Base-by-base conservation (phyloP, 371 early-diverging fungal species). In the Rhizopus microsporus region DNA sequence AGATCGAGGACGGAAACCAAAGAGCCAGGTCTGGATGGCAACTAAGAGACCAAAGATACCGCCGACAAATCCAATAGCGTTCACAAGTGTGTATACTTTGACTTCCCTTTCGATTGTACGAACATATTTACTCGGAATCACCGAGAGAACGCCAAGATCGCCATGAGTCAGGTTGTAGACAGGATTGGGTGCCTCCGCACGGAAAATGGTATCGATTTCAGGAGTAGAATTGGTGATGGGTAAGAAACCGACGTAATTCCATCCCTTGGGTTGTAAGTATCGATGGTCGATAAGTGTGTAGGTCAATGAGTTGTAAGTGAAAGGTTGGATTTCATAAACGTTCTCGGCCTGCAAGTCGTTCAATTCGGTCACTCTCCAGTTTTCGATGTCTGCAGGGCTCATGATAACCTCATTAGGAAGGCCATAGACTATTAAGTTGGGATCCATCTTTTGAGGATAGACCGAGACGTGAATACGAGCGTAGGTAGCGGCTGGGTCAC, bases 241-340 rank as follows among this genome's bases (percentile, higher is more conserved):
- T 16, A 69, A 50, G 56, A 78, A 78, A 40, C 79, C 79, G 32
- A 78, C 74, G 64, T 74, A 78, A 48, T 78, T 78, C 79, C 79
- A 78, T 13, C 74, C 76, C 15, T 60, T 64, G 30, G 59, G 37
- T 50, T 78, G 76, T 29, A 78, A 63, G 29, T 74, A 78, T 5
- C 62, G 68, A 51, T 70, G 79, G 33, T 78, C 68, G 12, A 74
- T 53, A 12, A 78, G 51, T 4, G 71, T 64, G 43, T 78, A 78
- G 30, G 62, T 60, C 23, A 78, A 57, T 29, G 71, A 65, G 35
- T 63, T 72, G 60, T 75, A 78, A 6, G 79, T 68, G 33, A 60
- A 68, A 7, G 79, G 79, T n/a, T 60, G 33, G 34, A 78, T 56
- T 0, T 62, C 60, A 34, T 68, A 78, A 7, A 78, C 59, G 16